Evolutionary conservation across 2,329 filamentous ascomycete genomes (phyloP).

Genomic region (Diplodia seriata): DNA sequence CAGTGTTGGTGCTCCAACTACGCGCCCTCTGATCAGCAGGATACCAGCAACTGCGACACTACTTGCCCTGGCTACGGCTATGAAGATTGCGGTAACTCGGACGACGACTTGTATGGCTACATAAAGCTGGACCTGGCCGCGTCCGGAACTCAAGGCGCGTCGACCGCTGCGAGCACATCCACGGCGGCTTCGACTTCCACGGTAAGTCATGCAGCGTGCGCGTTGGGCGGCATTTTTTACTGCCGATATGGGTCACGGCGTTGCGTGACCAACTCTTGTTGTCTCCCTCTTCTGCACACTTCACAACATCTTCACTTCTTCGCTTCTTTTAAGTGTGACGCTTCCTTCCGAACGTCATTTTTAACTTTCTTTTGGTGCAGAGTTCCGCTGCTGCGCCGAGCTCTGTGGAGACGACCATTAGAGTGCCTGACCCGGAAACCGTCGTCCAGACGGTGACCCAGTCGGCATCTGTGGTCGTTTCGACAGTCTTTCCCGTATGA

Average conservation of each 20-base stretch:
- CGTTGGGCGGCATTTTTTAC: neutral
- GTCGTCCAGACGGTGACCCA: constrained; percentile 41
- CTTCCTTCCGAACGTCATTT: constrained; percentile 35
- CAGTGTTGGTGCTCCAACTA: constrained; percentile 80
- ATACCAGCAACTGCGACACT: constrained; percentile 59
- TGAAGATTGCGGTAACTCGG: constrained; percentile 69
- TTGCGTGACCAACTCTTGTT: neutral
- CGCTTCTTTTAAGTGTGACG: constrained; percentile 25
- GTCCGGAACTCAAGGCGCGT: constrained; percentile 62
- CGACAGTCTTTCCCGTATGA: constrained; percentile 35
- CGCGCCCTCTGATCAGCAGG: constrained; percentile 58
- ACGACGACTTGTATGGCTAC: constrained; percentile 68
- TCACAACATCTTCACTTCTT: neutral
- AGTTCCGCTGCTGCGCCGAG: constrained; percentile 44
- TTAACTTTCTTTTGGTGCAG: constrained; percentile 43
- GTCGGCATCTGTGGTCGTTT: constrained; percentile 34
- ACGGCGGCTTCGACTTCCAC: constrained; percentile 20
- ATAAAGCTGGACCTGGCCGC: constrained; percentile 58
- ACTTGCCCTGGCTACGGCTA: constrained; percentile 72
- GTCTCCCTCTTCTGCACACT: constrained; percentile 1
- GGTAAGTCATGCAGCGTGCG: constrained; percentile 26
- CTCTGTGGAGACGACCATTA: constrained; percentile 37
- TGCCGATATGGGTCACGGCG: neutral
- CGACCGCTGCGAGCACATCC: constrained; percentile 37
- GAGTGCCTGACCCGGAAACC: constrained; percentile 39